A percentile compares a stretch with the other conserved stretches of the same genome.
These are phyloP conservation scores for Yamadazyma nakazawae DNA, from an alignment of 805 yeast species.

Conservation along the genomic window DNA sequence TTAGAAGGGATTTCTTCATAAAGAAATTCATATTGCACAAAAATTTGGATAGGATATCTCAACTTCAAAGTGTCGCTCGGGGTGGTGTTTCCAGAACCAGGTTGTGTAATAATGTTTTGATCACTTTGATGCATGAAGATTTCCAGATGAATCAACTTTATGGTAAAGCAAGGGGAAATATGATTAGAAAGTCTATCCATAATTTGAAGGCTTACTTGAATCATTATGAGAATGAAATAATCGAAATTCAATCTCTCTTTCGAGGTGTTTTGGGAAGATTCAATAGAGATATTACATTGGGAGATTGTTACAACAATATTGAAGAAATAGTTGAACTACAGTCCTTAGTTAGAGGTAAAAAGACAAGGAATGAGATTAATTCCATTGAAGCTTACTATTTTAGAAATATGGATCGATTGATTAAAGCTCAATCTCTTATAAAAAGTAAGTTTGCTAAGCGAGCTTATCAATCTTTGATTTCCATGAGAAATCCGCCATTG, in stretches of 20 bases:
- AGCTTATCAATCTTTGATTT: conserved; percentile 71
- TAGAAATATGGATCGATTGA: conserved; percentile 53
- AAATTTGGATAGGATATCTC: conserved; percentile 16
- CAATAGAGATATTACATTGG: conserved; percentile 49
- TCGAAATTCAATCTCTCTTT: conserved; percentile 52
- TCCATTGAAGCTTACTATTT: conserved; percentile 47
- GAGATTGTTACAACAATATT: conserved; percentile 48
- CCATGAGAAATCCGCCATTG: conserved; percentile 72
- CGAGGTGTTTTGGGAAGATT: conserved; percentile 66
- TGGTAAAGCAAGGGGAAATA: conserved; percentile 45
- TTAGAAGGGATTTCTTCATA: conserved; percentile 25
- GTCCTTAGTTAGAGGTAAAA: conserved; percentile 48
- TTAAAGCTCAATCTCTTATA: conserved; percentile 71
- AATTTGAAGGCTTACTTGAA: conserved; percentile 16
- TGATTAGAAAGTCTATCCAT: conserved; percentile 27
- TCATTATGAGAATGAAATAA: conserved; percentile 23
- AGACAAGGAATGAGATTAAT: conserved; percentile 34
- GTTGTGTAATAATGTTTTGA: conserved; percentile 41
- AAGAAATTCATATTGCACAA: conserved; percentile 8
- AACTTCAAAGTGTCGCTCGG: conserved; percentile 42
- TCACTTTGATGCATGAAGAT: conserved; percentile 41
- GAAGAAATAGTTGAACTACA: conserved; percentile 48
- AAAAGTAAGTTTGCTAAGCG: conserved; percentile 63
- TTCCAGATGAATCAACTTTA: conserved; percentile 32
- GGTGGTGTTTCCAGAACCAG: conserved; percentile 44